Conservation (phyloP, 148 eudicot genomes). For the Rhododendron mucronatum region DNA sequence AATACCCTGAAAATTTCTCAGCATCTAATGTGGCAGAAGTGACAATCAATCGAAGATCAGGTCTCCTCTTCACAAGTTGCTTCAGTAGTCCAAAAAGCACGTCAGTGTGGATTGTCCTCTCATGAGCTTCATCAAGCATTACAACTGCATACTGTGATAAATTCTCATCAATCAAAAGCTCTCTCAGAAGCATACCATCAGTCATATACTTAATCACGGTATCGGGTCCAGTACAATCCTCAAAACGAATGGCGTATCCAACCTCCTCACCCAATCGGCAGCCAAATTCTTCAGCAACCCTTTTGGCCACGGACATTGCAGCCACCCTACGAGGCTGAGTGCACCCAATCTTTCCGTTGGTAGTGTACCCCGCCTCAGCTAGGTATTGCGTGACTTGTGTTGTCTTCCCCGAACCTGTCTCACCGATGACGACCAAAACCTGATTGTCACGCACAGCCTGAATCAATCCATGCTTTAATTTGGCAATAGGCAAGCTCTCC, state of each 20-base stretch:
- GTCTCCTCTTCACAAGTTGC: conserved; percentile 64
- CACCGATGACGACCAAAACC: conserved; percentile 75
- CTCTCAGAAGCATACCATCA: conserved; percentile 93
- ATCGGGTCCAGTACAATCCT: conserved; percentile 90
- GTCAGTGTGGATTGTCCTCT: conserved; percentile 91
- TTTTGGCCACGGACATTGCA: conserved; percentile 94
- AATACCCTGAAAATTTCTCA: conserved; percentile 85
- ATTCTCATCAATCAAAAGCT: conserved; percentile 69
- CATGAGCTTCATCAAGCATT: conserved; percentile 99
- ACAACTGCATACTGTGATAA: conserved; percentile 77
- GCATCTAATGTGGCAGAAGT: conserved; percentile 95
- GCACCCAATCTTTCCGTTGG: conserved; percentile 85
- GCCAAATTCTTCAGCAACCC: conserved; percentile 94
- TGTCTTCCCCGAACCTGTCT: conserved; percentile 94
- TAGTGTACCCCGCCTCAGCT: conserved; percentile 92
- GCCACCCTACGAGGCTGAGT: conserved; percentile 99
- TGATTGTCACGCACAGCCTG: conserved; percentile 39
- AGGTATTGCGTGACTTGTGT: conserved; percentile 95
- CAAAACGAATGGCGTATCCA: conserved; percentile 92
- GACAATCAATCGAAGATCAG: conserved; percentile 82
- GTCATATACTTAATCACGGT: conserved; percentile 98
- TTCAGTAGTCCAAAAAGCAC: conserved; percentile 82
- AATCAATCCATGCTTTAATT: conserved; percentile 73
- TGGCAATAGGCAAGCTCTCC: conserved; percentile 81
- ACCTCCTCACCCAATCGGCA: conserved; percentile 96